Evolutionary conservation across 108 stramenopile genomes (phyloP).

Genomic region (Stephanodiscus minutulus): DNA sequence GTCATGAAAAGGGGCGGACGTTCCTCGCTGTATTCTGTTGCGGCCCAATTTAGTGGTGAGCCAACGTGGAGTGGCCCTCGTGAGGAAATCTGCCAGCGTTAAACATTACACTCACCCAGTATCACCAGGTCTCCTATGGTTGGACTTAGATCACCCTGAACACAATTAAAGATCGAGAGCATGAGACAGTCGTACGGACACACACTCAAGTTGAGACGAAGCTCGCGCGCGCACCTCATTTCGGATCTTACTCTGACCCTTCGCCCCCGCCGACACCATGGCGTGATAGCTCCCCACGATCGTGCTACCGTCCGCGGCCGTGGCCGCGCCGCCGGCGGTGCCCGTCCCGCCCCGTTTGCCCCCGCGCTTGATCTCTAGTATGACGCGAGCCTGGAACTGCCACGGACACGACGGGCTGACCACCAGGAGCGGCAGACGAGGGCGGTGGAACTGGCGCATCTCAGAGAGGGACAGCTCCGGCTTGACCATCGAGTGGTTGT

Average conservation of each 20-base stretch:
- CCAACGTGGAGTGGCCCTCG: too few species aligned
- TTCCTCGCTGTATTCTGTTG: constrained; percentile 74
- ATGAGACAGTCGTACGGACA: not conserved
- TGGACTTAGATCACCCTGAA: constrained; percentile 67
- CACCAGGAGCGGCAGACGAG: constrained; percentile 64
- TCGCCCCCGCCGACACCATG: constrained; percentile 78
- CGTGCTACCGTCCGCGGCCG: constrained; percentile 50
- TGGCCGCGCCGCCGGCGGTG: constrained; percentile 14
- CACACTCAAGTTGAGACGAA: not conserved
- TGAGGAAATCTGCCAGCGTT: too few species aligned
- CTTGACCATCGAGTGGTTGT: constrained; percentile 67
- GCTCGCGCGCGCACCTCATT: constrained; percentile 50
- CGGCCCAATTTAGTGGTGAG: too few species aligned
- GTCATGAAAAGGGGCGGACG: constrained; percentile 80
- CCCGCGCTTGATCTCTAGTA: constrained; percentile 23
- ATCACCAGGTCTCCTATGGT: constrained; percentile 75
- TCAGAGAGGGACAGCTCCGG: constrained; percentile 65
- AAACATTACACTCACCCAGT: constrained; percentile 28
- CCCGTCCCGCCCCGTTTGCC: constrained; percentile 29
- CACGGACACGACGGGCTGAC: constrained; percentile 69
- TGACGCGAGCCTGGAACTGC: constrained; percentile 81
- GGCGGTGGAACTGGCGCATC: constrained; percentile 82
- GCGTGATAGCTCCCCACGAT: constrained; percentile 64
- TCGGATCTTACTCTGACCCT: constrained; percentile 75
- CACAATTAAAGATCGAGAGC: not conserved